Base-by-base conservation (phyloP, 2,329 filamentous ascomycete species). In the Dactylellina sp. region DNA sequence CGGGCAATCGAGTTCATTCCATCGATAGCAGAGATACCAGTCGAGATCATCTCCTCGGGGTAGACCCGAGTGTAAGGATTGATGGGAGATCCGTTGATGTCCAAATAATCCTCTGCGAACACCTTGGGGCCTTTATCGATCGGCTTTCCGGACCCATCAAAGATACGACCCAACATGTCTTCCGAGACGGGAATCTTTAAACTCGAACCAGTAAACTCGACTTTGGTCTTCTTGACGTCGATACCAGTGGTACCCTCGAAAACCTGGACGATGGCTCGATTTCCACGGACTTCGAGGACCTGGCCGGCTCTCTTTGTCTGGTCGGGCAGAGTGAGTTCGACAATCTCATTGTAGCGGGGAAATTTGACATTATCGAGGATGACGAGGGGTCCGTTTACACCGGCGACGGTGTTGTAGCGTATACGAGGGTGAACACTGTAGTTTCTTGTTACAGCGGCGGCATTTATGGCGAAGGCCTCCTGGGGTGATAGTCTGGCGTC, bases 111-210 rank as follows among this genome's bases (percentile, higher is more conserved):
- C 83, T 99, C 95, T 59, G 95, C 93, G 77, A 99, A 85, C 79
- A 99, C 95, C 85, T 97, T 98, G 75, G 95, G 95, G 62, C 96
- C 95, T 85, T 98, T 99, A 85, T 99, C 95, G 82, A 99, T 99
- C 79, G 96, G 91, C 83, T 94, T 91, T 81, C 95, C 95, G 75
- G 95, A 98, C 80, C 95, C 71, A 85, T 99, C 93, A 81, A 99
- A 99, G 83, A 98, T 93, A 85, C 96, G 94, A 77, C 95, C 95
- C 83, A 99, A 84, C 95, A 99, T 99, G 85, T 99, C 95, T 84
- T 99, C 96, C 59, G 95, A 98, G 74, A 99, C 95, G 83, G 95
- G 95, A 60, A 99, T 91, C 88, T 98, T 98, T 85, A 99, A 85
- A 85, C 92, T 98, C 84, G 97, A 88, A 75, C 95, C 95, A 32